These are phyloP conservation scores for Verbascum thapsus DNA, from an alignment of 257 asterid genomes.

Conservation along the genomic window DNA sequence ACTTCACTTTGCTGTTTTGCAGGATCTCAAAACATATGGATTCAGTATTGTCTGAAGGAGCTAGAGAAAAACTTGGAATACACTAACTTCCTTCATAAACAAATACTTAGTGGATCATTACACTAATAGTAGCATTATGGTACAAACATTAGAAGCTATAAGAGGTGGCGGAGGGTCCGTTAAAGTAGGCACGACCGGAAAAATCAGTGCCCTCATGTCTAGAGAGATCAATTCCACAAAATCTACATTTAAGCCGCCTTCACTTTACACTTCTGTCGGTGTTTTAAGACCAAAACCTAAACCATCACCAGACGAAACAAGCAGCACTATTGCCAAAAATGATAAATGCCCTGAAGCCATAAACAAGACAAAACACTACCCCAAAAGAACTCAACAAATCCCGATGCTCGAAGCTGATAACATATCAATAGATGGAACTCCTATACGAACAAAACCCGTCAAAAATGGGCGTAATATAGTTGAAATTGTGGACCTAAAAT, in stretches of 20 bases:
- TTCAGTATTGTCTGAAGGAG: conserved; percentile 21
- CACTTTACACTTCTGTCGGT: conserved; percentile 29
- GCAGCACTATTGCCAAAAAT: conserved; percentile 42
- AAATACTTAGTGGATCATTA: conserved; percentile 1
- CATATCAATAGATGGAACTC: conserved; percentile 59
- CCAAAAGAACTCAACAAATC: conserved; percentile 52
- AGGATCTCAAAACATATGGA: conserved; percentile 28
- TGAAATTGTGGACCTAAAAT: conserved; percentile 73
- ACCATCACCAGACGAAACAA: conserved; percentile 46
- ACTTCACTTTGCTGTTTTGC: conserved; percentile 24
- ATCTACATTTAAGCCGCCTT: conserved; percentile 39
- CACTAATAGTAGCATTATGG: conserved; percentile 44
- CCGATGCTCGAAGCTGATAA: conserved; percentile 69
- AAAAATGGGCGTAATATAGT: conserved; percentile 50
- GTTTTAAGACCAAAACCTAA: conserved; percentile 37
- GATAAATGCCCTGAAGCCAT: conserved; percentile 37
- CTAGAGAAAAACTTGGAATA: background rate
- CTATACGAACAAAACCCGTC: conserved; percentile 51
- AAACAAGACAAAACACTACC: conserved; percentile 51
- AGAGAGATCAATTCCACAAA: conserved; percentile 61
- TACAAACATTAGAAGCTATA: conserved; percentile 63
- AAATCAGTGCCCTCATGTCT: conserved; percentile 76
- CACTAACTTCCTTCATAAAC: background rate
- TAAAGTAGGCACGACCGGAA: conserved; percentile 81
- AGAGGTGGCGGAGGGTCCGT: conserved; percentile 82